A percentile compares a stretch with the other conserved stretches of the same genome.
Conservation (phyloP, 1,284 basidiomycete genomes). For the Moesziomyces aphidis region DNA sequence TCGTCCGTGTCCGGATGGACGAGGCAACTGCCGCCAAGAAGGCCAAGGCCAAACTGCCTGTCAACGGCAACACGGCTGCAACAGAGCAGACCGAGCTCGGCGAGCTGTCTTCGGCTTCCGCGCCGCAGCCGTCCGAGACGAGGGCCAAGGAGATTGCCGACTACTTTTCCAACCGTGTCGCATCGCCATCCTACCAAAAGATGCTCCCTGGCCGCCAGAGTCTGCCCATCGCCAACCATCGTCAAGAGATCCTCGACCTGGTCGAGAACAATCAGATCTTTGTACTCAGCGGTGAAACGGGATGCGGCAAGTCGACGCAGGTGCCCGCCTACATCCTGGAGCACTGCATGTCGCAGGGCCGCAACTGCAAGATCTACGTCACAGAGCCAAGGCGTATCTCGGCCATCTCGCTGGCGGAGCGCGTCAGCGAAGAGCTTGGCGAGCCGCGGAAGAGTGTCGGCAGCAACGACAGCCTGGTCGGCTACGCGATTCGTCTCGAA, state of each 20-base stretch:
- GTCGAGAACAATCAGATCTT: slow-evolving; percentile 86
- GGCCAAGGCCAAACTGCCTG: slow-evolving; percentile 36
- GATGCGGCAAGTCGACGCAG: slow-evolving; percentile 98
- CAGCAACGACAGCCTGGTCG: slow-evolving; percentile 82
- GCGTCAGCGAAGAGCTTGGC: slow-evolving; percentile 93
- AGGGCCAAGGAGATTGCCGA: slow-evolving; percentile 40
- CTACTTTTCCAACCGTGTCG: slow-evolving; percentile 30
- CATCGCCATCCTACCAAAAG: slow-evolving; percentile 75
- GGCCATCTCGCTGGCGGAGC: slow-evolving; percentile 94
- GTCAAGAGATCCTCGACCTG: slow-evolving; percentile 78
- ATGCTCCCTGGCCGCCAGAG: slow-evolving; percentile 84
- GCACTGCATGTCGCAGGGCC: slow-evolving; percentile 83
- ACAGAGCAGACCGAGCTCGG: slow-evolving; percentile 42
- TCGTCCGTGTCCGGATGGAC: slow-evolving; percentile 75
- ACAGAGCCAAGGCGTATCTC: slow-evolving; percentile 97
- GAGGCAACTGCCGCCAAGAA: slow-evolving; percentile 50
- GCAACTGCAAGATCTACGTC: slow-evolving; percentile 90
- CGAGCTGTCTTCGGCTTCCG: slow-evolving; percentile 43
- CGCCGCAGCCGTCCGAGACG: slow-evolving; percentile 34
- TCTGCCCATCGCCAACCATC: slow-evolving; percentile 89
- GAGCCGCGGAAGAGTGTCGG: slow-evolving; percentile 86
- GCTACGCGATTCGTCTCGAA: slow-evolving; percentile 94
- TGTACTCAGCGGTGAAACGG: slow-evolving; percentile 96
- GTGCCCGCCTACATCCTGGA: slow-evolving; percentile 95
- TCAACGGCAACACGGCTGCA: slow-evolving; percentile 11